Evolutionary conservation across 306 rosid genomes (phyloP), one percentile per base, ranked within the genome.

Genomic region (Ochetophila trinervis): DNA sequence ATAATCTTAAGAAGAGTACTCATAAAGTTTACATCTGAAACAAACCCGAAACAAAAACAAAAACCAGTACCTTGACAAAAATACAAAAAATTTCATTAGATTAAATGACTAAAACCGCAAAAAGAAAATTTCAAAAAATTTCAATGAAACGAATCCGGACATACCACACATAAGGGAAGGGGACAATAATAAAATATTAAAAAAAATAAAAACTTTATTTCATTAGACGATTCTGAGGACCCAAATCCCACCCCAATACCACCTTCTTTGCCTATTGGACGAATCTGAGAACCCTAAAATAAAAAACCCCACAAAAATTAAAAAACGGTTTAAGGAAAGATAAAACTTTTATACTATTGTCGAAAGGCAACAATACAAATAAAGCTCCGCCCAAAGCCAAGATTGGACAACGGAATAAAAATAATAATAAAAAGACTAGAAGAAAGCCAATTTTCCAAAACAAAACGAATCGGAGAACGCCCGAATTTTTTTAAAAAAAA

Each of bases 201-300:
- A n/a, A n/a, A n/a, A n/a, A n/a, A n/a, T n/a, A n/a, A n/a, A n/a
- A 5, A 15, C 30, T 27, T 27, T 27, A 27, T 27, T 27, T 27
- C 4, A 27, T 4, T 27, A 27, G 20, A 42, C 16, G 8, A 3
- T 3, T n/a, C 57, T 5, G 57, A 53, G 27, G 22, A 24, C 32
- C 30, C 2, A 20, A 53, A 53, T 35, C 37, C n/a, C 11, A 53
- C 30, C 14, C 9, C n/a, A 37, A 55, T 8, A 24, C 44, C 5
- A 21, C 4, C 6, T 21, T 20, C 7, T 17, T 19, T n/a, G 19
- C 57, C 50, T 18, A 11, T 18, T 0, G 35, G 4, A 12, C 36
- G 37, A 44, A 70, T 65, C 65, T n/a, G 47, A 20, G 24, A n/a
- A 40, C 23, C 63, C 53, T 15, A 14, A n/a, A 4, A 11, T 47